A percentile compares a stretch with the other conserved stretches of the same genome.
Evolutionary conservation across 2,329 filamentous ascomycete genomes (phyloP).

Genomic region (Trichoderma koningii): DNA sequence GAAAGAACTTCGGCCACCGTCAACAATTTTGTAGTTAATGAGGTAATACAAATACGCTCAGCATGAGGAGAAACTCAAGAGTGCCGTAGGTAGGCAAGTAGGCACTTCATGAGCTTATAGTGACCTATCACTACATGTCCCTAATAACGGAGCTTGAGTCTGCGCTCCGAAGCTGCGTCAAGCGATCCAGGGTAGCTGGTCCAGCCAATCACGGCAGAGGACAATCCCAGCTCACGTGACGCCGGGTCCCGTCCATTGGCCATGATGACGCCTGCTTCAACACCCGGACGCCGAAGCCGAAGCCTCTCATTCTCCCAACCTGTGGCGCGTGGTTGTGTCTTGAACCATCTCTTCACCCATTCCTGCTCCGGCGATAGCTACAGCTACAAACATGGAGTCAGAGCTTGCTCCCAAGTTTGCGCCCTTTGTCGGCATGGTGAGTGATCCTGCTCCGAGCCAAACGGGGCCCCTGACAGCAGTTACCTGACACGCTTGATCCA

Average conservation of each 20-base stretch:
- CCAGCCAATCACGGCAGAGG: constrained; percentile 9
- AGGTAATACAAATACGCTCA: too few relatives aligned
- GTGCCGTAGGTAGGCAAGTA: not conserved
- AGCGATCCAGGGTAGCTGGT: not conserved
- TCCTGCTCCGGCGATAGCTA: constrained; percentile 29
- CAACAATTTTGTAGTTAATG: not conserved
- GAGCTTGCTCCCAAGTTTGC: constrained; percentile 76
- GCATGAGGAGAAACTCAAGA: too few relatives aligned
- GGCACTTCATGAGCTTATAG: not conserved
- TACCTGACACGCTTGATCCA: constrained; percentile 43
- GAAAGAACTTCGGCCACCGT: not conserved
- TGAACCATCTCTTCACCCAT: not conserved
- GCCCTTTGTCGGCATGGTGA: constrained; percentile 86
- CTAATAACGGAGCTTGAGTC: constrained; percentile 13
- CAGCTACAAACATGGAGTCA: constrained; percentile 53
- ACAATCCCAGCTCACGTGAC: not conserved
- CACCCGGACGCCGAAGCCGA: constrained; percentile 19
- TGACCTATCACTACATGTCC: not conserved
- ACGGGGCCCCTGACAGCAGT: constrained; percentile 26
- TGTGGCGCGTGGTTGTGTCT: constrained; percentile 15
- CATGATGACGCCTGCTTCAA: constrained; percentile 25
- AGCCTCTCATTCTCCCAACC: constrained; percentile 18
- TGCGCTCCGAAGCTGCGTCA: constrained; percentile 22
- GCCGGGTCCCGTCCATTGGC: constrained; percentile 9
- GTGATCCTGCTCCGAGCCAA: constrained; percentile 37